These are phyloP conservation scores for Ochetophila trinervis DNA, from an alignment of 306 rosid species.

Conservation along the genomic window DNA sequence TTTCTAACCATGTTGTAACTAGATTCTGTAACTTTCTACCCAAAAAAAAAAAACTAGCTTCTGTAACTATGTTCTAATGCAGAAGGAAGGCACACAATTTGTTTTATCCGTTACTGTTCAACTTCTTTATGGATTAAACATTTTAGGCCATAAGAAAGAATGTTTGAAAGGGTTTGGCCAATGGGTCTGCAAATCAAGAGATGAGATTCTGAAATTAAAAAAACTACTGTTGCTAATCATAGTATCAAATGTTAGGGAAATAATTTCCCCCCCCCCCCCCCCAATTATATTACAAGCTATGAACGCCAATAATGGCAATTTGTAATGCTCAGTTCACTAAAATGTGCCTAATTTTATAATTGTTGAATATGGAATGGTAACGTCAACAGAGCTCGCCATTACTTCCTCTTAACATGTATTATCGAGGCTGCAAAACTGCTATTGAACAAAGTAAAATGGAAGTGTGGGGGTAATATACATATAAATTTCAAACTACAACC, in stretches of 20 bases:
- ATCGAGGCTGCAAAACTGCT: not conserved
- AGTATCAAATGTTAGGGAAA: not conserved
- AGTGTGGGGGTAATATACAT: not conserved
- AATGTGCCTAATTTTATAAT: not conserved
- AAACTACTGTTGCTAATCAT: not conserved
- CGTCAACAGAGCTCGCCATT: not conserved
- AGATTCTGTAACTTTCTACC: constrained; percentile 8
- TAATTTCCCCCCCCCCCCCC: too few relatives aligned
- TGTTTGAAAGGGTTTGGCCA: not conserved
- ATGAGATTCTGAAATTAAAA: not conserved
- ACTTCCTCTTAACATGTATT: too few relatives aligned
- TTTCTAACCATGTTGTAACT: constrained; percentile 35
- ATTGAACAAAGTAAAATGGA: not conserved
- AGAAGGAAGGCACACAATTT: constrained; percentile 7
- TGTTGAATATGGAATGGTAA: not conserved
- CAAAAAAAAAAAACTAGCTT: not conserved
- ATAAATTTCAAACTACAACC: not conserved
- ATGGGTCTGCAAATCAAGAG: constrained; percentile 1
- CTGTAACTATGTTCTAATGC: constrained; percentile 10
- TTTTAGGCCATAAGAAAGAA: not conserved
- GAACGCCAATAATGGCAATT: not conserved
- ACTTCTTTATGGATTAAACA: not conserved
- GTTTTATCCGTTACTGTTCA: constrained; percentile 5
- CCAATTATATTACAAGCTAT: too few relatives aligned
- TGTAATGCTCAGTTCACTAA: not conserved